Evolutionary conservation across 78 protist genomes (phyloP).

Genomic region (Polysphondylium violaceum): DNA sequence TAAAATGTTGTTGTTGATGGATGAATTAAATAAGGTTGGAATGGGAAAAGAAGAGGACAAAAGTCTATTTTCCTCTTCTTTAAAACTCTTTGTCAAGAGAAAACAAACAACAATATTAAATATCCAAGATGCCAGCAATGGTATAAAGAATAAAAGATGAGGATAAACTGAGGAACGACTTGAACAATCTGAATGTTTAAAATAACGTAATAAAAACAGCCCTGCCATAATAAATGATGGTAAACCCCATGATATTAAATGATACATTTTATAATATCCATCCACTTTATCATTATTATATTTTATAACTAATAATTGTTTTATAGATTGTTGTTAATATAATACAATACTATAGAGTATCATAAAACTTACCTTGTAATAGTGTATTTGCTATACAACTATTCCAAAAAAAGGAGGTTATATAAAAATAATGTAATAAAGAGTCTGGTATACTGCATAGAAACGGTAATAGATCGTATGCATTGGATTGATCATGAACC

Average conservation of each 20-base stretch:
- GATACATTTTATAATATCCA: constrained; percentile 38
- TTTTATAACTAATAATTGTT: constrained; percentile 9
- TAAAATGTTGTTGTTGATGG: background rate
- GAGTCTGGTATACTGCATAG: constrained; percentile 51
- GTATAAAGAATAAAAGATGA: constrained; percentile 49
- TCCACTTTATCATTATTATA: constrained; percentile 52
- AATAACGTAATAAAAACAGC: constrained; percentile 10
- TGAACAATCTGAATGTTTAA: background rate
- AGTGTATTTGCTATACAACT: constrained; percentile 44
- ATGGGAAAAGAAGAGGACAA: background rate
- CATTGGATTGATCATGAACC: background rate
- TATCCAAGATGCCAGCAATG: constrained; percentile 2
- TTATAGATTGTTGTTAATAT: background rate
- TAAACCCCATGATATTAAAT: constrained; percentile 34
- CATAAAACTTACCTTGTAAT: constrained; percentile 58
- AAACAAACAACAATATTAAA: constrained; percentile 35
- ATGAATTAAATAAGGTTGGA: background rate
- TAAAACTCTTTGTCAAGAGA: constrained; percentile 3
- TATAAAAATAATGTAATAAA: constrained; percentile 42
- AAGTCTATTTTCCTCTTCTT: background rate
- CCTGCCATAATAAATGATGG: background rate
- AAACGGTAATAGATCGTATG: background rate
- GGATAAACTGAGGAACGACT: background rate
- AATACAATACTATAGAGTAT: background rate
- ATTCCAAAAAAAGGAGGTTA: constrained; percentile 53